These are phyloP conservation scores for Piloderma croceum DNA, from an alignment of 768 basidiomycete genomes.

Conservation along the genomic window DNA sequence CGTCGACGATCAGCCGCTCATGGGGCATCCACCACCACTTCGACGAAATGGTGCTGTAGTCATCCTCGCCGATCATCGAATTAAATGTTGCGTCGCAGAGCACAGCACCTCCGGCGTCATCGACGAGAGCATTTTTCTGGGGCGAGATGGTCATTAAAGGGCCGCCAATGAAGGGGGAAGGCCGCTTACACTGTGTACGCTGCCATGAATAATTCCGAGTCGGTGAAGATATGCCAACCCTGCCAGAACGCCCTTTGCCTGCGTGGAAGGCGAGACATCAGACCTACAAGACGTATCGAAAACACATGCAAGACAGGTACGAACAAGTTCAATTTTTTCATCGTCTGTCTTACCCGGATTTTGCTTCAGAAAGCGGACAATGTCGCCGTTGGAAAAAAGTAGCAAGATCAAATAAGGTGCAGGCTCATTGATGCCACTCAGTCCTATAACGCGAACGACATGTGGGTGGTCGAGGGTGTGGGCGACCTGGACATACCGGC, in stretches of 20 bases:
- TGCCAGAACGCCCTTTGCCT: constrained; percentile 15
- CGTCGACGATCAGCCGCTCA: no score
- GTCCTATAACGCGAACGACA: constrained; percentile 12
- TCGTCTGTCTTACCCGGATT: no score
- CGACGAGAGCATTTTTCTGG: constrained; percentile 16
- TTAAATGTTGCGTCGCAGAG: no score
- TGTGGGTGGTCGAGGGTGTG: constrained; percentile 14
- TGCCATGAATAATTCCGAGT: constrained; percentile 18
- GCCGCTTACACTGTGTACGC: constrained; percentile 17
- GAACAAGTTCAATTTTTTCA: no score
- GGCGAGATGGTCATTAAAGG: neutral
- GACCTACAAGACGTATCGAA: no score
- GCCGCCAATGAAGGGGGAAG: neutral
- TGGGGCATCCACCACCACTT: no score
- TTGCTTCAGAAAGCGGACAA: constrained; percentile 5
- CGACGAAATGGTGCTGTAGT: no score
- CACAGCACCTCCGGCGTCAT: constrained; percentile 8
- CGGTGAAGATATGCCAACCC: constrained; percentile 19
- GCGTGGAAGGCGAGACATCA: neutral
- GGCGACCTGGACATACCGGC: no score
- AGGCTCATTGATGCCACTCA: constrained; percentile 7
- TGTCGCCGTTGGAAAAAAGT: constrained; percentile 9
- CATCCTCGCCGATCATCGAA: no score
- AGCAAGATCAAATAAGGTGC: constrained; percentile 7
- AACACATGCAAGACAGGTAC: no score